Conservation (phyloP, 495 filamentous ascomycete genomes). For the Gamarada debralockiae region DNA sequence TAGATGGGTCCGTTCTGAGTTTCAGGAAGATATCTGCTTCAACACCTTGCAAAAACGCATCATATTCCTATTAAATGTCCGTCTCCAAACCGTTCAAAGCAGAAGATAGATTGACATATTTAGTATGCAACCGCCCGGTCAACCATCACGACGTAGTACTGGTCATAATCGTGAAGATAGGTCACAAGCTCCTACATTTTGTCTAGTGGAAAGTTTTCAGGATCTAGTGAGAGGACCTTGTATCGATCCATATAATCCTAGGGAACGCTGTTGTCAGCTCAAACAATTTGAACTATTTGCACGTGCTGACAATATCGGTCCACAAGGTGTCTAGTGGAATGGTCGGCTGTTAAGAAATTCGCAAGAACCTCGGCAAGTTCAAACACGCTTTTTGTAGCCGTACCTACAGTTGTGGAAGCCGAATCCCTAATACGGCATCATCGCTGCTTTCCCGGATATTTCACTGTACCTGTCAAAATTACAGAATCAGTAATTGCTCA, state of each 20-base stretch:
- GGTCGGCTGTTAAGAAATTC: constrained; percentile 66
- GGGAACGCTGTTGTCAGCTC: not conserved
- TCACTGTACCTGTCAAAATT: no score
- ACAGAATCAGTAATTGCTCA: no score
- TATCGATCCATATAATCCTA: constrained; percentile 47
- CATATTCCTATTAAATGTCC: not conserved
- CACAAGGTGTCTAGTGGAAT: constrained; percentile 88
- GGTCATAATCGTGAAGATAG: constrained; percentile 66
- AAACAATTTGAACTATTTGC: no score
- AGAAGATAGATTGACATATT: not conserved
- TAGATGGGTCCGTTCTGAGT: constrained; percentile 60
- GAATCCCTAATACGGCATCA: constrained; percentile 84
- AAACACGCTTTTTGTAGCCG: constrained; percentile 69
- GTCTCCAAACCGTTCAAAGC: not conserved
- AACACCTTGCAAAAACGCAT: constrained; percentile 37
- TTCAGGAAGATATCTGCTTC: constrained; percentile 62
- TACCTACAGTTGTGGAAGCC: constrained; percentile 83
- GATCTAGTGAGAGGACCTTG: constrained; percentile 68
- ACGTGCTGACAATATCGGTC: constrained; percentile 66
- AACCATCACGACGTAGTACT: constrained; percentile 84
- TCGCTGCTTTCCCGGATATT: constrained; percentile 61
- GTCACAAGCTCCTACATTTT: constrained; percentile 62
- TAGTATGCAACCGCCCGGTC: constrained; percentile 69
- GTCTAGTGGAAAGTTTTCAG: constrained; percentile 62
- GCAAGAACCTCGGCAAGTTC: constrained; percentile 74